Base-by-base conservation (phyloP, 306 rosid species). In the Argentina anserina region DNA sequence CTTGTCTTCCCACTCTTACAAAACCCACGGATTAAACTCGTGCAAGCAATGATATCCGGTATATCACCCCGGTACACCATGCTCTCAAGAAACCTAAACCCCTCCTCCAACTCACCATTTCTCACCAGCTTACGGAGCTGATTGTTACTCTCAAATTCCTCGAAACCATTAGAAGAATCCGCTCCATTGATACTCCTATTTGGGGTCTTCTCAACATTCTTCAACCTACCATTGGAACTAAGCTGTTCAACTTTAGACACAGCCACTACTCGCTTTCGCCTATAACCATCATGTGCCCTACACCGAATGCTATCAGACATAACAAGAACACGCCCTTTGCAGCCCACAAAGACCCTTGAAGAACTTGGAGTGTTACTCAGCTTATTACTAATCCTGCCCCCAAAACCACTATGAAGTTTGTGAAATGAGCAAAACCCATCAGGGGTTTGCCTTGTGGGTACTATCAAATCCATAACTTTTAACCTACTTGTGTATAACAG, bases 31-130 rank as follows among this genome's bases (percentile, higher is more conserved):
- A 95, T 91, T 59, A 95, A 81, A 45, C 88, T 87, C 17, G 97
- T 95, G 73, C 96, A 91, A 1, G 88, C 89, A 64, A 88, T 83
- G 36, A 87, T 84, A 76, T 95, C 96, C 0, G 99, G 99, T n/a
- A 84, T 81, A 26, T 86, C 86, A 0, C 96, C 97, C 3, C 60
- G 86, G 80, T 60, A 79, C 58, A 79, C 85, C 90, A 90, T 86
- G 47, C 70, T 80, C 80, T 91, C 90, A 1, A 95, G 78, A 71
- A 84, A 83, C 81, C 71, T 85, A 67, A 91, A 81, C 46, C 83
- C 99, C 75, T 83, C 86, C 26, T 88, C 96, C 72, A 91, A 76
- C 70, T 90, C 85, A 40, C 97, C 99, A 47, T 81, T 82, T 76
- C 87, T 87, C 71, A 91, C 84, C 62, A 91, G 67, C 64, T 74